Conservation (phyloP, 225 moss, liverwort and hornwort species). For the Marchantia paleacea region DNA sequence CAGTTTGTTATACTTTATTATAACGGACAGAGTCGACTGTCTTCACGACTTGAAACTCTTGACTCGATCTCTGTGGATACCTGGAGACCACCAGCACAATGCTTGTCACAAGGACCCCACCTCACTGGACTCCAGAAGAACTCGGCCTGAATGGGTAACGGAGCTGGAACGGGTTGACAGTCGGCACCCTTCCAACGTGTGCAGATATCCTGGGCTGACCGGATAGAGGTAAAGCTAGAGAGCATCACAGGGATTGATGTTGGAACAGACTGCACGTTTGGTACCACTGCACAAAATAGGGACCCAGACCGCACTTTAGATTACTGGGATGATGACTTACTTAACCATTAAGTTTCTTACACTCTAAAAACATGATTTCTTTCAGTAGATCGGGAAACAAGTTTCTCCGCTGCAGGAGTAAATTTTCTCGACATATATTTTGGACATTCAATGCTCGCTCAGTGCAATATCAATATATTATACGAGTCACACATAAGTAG, state of each 20-base stretch:
- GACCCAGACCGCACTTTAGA: not conserved
- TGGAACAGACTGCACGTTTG: constrained; percentile 18
- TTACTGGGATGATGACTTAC: not conserved
- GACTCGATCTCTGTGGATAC: constrained; percentile 34
- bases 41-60: not conserved
- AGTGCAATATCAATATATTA: no score
- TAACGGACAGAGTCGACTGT: not conserved
- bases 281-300: constrained; percentile 25
- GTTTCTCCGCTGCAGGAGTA: no score
- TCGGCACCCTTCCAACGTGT: constrained; percentile 54
- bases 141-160: constrained; percentile 50
- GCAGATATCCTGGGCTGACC: constrained; percentile 15
- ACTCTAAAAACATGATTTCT: no score
- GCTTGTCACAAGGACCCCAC: constrained; percentile 61
- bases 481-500: no score
- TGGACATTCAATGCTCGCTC: no score
- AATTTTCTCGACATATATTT: no score
- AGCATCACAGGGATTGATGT: constrained; percentile 33
- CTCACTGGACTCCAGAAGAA: constrained; percentile 71
- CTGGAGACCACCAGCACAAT: constrained; percentile 80
- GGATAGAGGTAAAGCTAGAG: constrained; percentile 17
- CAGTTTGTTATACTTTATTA: not conserved
- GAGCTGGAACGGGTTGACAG: constrained; percentile 32
- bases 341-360: not conserved
- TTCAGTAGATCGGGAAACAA: no score